phyloP scores from a whole-genome alignment of 805 yeast genomes.

The Monosporozyma solicola region DNA sequence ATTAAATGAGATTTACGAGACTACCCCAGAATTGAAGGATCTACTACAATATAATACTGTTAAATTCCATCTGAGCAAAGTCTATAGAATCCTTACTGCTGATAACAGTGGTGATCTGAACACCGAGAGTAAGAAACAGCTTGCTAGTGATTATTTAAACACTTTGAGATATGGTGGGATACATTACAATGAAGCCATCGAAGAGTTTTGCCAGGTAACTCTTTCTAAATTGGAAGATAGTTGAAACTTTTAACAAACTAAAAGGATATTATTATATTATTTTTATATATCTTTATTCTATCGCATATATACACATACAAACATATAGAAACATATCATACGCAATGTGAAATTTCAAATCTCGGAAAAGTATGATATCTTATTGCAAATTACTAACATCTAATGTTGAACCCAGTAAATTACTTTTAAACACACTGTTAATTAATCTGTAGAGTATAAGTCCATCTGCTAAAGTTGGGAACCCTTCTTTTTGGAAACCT shows the following conservation, averaged over 20 bases:
- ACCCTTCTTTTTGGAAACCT: conserved; percentile 11
- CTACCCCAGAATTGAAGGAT: conserved; percentile 35
- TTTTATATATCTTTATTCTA: not conserved
- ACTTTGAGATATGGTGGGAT: conserved; percentile 50
- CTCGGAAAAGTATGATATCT: not conserved
- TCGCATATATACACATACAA: not conserved
- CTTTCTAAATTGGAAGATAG: conserved; percentile 6
- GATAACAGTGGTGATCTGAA: conserved; percentile 18
- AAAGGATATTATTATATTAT: not conserved
- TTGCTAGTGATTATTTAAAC: conserved; percentile 49
- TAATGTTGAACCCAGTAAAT: conserved; percentile 5
- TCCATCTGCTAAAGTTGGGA: conserved; percentile 19
- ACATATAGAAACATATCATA: not conserved
- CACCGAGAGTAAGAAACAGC: conserved; percentile 35
- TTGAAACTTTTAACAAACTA: not conserved
- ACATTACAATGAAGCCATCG: conserved; percentile 53
- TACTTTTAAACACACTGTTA: conserved; percentile 12
- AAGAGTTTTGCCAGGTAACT: conserved; percentile 44
- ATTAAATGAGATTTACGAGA: conserved; percentile 28
- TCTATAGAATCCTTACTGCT: conserved; percentile 37
- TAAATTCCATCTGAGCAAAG: conserved; percentile 45
- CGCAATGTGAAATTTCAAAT: not conserved
- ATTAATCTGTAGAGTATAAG: conserved; percentile 11
- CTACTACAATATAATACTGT: conserved; percentile 39
- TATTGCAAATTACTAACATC: conserved; percentile 6